Evolutionary conservation across 371 early-diverging fungal genomes (phyloP).

Genomic region (Apophysomyces variabilis): DNA sequence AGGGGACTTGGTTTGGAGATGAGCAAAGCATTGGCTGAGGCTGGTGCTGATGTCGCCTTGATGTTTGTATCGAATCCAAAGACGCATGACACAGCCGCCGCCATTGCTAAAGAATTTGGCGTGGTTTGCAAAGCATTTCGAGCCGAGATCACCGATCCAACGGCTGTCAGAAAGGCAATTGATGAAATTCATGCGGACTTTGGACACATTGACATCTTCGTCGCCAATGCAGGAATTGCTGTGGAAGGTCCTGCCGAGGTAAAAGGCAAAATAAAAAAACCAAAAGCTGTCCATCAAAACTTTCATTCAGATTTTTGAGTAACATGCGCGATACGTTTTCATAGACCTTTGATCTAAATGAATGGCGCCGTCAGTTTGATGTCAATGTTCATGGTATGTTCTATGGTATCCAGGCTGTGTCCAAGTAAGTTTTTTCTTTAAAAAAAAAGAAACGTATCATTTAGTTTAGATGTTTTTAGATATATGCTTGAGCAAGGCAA

Average conservation of each 20-base stretch:
- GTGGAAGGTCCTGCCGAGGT: conserved; percentile 43
- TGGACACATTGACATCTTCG: conserved; percentile 52
- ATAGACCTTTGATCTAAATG: conserved; percentile 38
- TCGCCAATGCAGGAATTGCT: conserved; percentile 55
- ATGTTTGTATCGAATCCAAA: conserved; percentile 53
- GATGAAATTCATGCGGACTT: conserved; percentile 47
- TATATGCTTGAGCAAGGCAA: conserved; percentile 47
- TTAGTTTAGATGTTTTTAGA: not conserved
- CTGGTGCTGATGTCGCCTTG: conserved; percentile 52
- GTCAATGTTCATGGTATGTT: conserved; percentile 56
- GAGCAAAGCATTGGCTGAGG: conserved; percentile 51
- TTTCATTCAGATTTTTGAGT: not conserved
- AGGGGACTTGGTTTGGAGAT: conserved; percentile 53
- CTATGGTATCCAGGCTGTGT: conserved; percentile 44
- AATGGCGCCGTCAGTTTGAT: conserved; percentile 48
- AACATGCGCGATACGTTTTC: not conserved
- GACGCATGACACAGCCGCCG: conserved; percentile 45
- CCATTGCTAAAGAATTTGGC: conserved; percentile 37
- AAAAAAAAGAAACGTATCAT: too few relatives aligned
- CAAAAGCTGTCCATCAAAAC: not conserved
- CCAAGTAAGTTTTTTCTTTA: conserved; percentile 22
- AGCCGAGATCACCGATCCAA: conserved; percentile 39
- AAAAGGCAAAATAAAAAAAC: not conserved
- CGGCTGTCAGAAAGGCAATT: conserved; percentile 33
- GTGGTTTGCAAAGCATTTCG: conserved; percentile 51